Evolutionary conservation across 257 asterid species (phyloP).

Genomic region (Jacaranda copaia): DNA sequence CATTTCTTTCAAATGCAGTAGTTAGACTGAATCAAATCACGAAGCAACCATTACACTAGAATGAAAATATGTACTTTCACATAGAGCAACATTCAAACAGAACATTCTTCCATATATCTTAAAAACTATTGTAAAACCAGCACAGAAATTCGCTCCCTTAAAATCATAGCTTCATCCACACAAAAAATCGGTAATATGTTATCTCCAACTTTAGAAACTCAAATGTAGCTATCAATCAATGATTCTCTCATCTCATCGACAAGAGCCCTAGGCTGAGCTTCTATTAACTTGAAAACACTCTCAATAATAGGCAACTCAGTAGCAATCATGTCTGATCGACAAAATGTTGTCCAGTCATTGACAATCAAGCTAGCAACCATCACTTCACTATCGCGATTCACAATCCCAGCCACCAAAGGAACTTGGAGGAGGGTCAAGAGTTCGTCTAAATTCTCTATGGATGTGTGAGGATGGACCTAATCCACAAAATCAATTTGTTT

Average conservation of each 20-base stretch:
- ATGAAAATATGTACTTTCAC: not conserved
- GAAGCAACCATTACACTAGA: too few relatives aligned
- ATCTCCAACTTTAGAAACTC: conserved; percentile 15
- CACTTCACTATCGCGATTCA: conserved; percentile 90
- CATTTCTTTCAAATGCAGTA: too few relatives aligned
- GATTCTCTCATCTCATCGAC: conserved; percentile 91
- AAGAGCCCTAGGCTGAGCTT: conserved; percentile 82
- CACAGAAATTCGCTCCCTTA: not conserved
- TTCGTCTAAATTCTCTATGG: conserved; percentile 88
- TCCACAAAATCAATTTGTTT: not conserved
- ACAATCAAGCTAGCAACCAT: conserved; percentile 79
- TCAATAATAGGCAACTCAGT: conserved; percentile 85
- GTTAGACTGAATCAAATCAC: too few relatives aligned
- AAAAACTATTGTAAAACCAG: not conserved
- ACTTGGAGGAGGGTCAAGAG: conserved; percentile 92
- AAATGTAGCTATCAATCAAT: conserved; percentile 77
- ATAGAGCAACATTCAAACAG: not conserved
- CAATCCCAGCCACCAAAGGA: conserved; percentile 88
- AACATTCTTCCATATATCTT: not conserved
- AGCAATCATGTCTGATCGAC: conserved; percentile 95
- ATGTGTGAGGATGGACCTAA: conserved; percentile 93
- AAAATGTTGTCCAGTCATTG: conserved; percentile 92
- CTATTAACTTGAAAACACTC: conserved; percentile 85
- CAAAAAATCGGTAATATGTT: not conserved
- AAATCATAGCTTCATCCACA: not conserved